Evolutionary conservation across 768 basidiomycete species (phyloP), one percentile per base, ranked within the genome.

Genomic region (Panaeolus papilionaceus): DNA sequence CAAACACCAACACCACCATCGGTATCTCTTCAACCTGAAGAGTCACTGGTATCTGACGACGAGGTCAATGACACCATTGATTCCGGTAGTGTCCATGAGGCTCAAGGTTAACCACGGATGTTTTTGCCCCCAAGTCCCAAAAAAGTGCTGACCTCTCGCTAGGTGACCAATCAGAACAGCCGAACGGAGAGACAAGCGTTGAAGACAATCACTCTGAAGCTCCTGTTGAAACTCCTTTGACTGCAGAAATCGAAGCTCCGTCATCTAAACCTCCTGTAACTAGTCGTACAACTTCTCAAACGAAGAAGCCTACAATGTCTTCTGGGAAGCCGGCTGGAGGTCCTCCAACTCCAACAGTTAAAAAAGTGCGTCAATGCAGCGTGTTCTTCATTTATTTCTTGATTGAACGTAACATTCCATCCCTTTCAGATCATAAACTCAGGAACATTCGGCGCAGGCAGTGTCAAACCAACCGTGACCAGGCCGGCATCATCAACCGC

Each of bases 361-460:
- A 91, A 81, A 93, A 90, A 86, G 93, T 90, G 51, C 64, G 74
- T 67, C 16, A 62, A 38, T 62, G 26, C 62, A 44, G 61, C 49
- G 64, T 70, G 64, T 38, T 45, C 69, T 61, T 62, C 37, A 37
- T 47, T 66, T 45, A 18, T 20, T 26, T 37, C 61, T 63, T 71
- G 65, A 68, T 64, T 66, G 61, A 58, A 33, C 64, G 61, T 70
- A 66, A 66, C 44, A 16, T 62, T 16, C 62, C 47, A 45, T 63
- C n/a, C 68, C 47, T 74, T 70, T 44, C 74, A 92, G 91, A 84
- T 89, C 66, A 80, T 89, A 72, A 88, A 80, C 77, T 85, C 89
- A 66, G 88, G 89, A 69, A 89, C 89, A 69, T 89, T 90, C 81
- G 86, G 88, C 70, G 71, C 85, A 75, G 88, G 89, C 69, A 71